Evolutionary conservation across 768 basidiomycete species (phyloP), one percentile per base, ranked within the genome.

Genomic region (Tricholoma matsutake): DNA sequence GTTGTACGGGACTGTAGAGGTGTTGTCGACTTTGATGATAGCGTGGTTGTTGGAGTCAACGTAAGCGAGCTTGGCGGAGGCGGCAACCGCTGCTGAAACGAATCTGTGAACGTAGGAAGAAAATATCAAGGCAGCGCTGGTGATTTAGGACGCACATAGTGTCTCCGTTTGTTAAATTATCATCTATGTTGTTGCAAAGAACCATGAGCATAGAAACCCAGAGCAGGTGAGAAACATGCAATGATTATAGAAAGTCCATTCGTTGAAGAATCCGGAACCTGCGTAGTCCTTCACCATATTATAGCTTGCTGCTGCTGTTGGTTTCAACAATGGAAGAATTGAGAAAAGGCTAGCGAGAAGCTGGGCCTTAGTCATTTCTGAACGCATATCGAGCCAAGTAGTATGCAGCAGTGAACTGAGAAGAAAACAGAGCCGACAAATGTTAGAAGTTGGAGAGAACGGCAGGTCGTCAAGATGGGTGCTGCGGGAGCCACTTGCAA

Each of bases 21-120:
- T 83, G 69, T 91, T 91, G 74, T 92, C 91, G 11, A 92, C 89
- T 67, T 81, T 83, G 68, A 92, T 87, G 67, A 92, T 84, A 1
- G 89, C 90, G 62, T 88, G 87, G 13, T 86, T 87, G 3, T 88
- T 87, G 7, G 79, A 28, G 64, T 92, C 86, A 45, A 89, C 80
- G 66, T 80, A 89, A 1, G 87, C 82, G 35, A 91, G 83, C 59
- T 81, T 72, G 37, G 79, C 72, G 6, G 80, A 73, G 34, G 74
- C 68, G 3, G 82, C 86, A 13, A 74, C 73, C 18, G 75, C 75
- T 31, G 81, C 73, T 1, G 80, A 81, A 43, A 85, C 75, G 65
- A 81, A 88, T 47, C 84, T 85, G 60, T 41, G 16, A 20, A 60
- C 59, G 54, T 57, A 43, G 53, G 35, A 6, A 20, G 57, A 9